These are phyloP conservation scores for Lactarius deliciosus DNA, from an alignment of 768 basidiomycete genomes.

Conservation along the genomic window DNA sequence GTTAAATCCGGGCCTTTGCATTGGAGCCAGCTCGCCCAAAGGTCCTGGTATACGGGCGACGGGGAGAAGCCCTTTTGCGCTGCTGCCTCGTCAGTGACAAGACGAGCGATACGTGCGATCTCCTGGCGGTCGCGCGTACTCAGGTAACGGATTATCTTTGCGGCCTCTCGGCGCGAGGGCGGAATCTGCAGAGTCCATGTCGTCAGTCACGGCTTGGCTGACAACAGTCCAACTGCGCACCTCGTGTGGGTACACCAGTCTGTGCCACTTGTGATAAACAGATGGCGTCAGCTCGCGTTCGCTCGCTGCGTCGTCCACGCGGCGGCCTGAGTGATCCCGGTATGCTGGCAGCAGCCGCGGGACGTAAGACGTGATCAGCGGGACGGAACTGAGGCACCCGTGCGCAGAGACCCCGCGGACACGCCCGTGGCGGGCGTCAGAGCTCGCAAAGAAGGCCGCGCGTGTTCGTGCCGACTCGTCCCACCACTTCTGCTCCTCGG, in stretches of 20 bases:
- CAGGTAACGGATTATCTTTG: conserved; percentile 37
- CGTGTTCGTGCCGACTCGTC: conserved; percentile 34
- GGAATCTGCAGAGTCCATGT: conserved; percentile 33
- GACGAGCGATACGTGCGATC: conserved; percentile 43
- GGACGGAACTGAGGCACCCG: conserved; percentile 12
- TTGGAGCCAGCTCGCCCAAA: conserved; percentile 44
- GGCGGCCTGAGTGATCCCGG: conserved; percentile 31
- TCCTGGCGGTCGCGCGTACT: conserved; percentile 42
- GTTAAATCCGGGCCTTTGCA: conserved; percentile 39
- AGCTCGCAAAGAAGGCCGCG: conserved; percentile 30
- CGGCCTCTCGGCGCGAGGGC: conserved; percentile 40
- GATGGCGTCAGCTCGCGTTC: conserved; percentile 38
- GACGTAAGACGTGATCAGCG: conserved; percentile 37
- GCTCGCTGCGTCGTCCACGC: conserved; percentile 27
- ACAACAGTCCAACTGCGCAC: conserved; percentile 30
- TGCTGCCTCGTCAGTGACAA: conserved; percentile 41
- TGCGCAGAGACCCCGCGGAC: background rate
- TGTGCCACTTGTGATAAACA: conserved; percentile 48
- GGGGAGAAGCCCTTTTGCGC: conserved; percentile 32
- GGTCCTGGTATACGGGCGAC: conserved; percentile 36
- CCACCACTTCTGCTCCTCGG: conserved; percentile 38
- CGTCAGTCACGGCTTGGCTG: background rate
- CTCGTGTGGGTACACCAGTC: conserved; percentile 44
- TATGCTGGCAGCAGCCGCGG: conserved; percentile 44
- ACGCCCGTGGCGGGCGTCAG: conserved; percentile 21